These are phyloP conservation scores for Eremothecium sinecaudum DNA, from an alignment of 1,139 yeast genomes.

Conservation along the genomic window DNA sequence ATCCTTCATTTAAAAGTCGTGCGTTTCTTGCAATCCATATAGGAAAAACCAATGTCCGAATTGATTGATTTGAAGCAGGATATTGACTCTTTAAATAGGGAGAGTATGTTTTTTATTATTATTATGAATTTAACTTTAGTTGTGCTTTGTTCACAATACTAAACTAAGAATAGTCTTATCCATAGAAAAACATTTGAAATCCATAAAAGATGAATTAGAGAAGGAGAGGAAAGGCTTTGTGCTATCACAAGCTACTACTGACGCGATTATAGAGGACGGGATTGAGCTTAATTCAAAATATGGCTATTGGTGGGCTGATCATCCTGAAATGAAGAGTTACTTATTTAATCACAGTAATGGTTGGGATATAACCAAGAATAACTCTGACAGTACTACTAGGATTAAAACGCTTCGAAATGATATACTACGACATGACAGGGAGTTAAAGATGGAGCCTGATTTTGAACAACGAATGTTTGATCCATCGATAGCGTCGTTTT, in stretches of 20 bases:
- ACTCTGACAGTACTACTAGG: too few relatives aligned
- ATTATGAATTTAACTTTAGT: neutral
- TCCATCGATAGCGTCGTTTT: slow-evolving; percentile 25
- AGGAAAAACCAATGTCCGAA: slow-evolving; percentile 18
- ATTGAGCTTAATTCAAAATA: too few relatives aligned
- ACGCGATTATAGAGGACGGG: too few relatives aligned
- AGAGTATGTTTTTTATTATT: slow-evolving; percentile 14
- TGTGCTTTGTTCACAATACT: too few relatives aligned
- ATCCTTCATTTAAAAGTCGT: too few relatives aligned
- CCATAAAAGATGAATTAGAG: slow-evolving; percentile 1
- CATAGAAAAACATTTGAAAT: slow-evolving; percentile 2
- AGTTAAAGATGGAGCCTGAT: slow-evolving; percentile 19
- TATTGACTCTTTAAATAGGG: slow-evolving; percentile 21
- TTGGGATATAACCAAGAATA: too few relatives aligned
- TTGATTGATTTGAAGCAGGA: slow-evolving; percentile 24
- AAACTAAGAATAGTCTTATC: slow-evolving; percentile 2
- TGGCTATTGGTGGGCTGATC: slow-evolving; percentile 2
- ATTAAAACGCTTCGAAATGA: too few relatives aligned
- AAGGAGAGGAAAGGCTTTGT: too few relatives aligned
- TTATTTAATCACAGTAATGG: neutral
- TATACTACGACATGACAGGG: slow-evolving; percentile 2
- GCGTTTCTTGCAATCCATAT: too few relatives aligned
- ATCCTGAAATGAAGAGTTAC: neutral
- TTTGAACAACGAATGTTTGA: slow-evolving; percentile 32
- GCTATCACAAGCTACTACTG: too few relatives aligned